Evolutionary conservation across 1,284 basidiomycete genomes (phyloP).

Genomic region (Heterobasidion parviporum): DNA sequence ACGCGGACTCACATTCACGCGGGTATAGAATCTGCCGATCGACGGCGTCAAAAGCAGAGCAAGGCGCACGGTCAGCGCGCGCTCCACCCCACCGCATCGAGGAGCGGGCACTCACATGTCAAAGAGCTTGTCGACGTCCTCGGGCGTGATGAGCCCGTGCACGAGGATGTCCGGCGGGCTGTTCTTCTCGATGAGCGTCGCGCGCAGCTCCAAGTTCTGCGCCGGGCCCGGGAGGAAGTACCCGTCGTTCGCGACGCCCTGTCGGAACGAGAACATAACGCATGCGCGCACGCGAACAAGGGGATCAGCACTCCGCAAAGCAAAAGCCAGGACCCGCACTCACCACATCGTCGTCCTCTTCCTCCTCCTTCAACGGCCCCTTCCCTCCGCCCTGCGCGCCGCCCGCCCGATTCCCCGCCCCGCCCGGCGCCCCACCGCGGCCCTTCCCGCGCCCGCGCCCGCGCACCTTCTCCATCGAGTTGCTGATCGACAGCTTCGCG

Average conservation of each 20-base stretch:
- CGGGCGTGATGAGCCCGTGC: constrained; percentile 70
- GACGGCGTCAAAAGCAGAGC: neutral
- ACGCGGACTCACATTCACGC: constrained; percentile 52
- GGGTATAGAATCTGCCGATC: constrained; percentile 48
- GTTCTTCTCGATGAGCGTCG: constrained; percentile 70
- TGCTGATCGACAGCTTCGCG: constrained; percentile 59
- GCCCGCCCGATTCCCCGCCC: neutral
- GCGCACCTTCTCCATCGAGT: constrained; percentile 26
- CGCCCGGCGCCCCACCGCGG: neutral
- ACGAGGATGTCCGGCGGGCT: constrained; percentile 78
- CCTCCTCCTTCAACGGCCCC: constrained; percentile 25
- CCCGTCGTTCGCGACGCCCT: constrained; percentile 71
- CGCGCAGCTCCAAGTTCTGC: constrained; percentile 64
- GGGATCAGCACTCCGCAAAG: neutral
- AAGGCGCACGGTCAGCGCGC: neutral
- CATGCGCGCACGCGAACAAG: neutral
- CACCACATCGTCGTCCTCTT: constrained; percentile 59
- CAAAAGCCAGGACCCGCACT: neutral
- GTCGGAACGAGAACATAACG: neutral
- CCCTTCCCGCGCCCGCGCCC: neutral
- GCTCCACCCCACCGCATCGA: neutral
- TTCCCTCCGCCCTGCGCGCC: neutral
- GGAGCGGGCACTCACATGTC: constrained; percentile 53
- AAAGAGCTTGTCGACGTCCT: constrained; percentile 78
- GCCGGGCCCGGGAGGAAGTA: constrained; percentile 71